Percentiles rank a stretch among this genome's conserved stretches.
Conservation (phyloP, 352 stramenopile genomes). For the Globisporangium camurandrum region DNA sequence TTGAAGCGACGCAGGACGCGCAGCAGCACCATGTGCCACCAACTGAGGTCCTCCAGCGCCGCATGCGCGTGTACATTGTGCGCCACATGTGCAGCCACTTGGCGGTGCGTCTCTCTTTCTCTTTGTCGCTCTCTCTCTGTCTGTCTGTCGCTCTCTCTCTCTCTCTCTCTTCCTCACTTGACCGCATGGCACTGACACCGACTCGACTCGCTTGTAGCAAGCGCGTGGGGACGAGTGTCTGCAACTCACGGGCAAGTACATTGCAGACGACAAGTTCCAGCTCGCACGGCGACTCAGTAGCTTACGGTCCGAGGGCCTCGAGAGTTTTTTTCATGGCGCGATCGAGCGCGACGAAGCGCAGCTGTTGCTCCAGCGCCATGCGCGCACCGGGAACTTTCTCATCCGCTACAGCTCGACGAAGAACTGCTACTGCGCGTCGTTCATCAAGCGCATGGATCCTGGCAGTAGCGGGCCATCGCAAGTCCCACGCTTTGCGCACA, state of each 20-base stretch:
- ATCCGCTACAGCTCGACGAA: conserved; percentile 68
- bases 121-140: neutral
- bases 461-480: conserved; percentile 4
- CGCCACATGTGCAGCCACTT: conserved; percentile 68
- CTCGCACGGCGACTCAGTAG: conserved; percentile 44
- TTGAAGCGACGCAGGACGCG: conserved; percentile 22
- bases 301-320: conserved; percentile 47
- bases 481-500: conserved; percentile 45
- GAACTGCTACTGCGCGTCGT: conserved; percentile 62
- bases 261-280: conserved; percentile 62
- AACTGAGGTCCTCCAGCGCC: conserved; percentile 14
- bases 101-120: conserved; percentile 33
- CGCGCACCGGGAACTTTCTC: conserved; percentile 43
- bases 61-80: conserved; percentile 62
- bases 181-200: neutral
- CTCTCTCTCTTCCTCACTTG: neutral
- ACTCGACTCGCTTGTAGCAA: too few species aligned
- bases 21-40: conserved; percentile 7
- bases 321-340: conserved; percentile 73
- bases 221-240: conserved; percentile 46
- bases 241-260: conserved; percentile 37
- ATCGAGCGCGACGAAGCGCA: conserved; percentile 51
- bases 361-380: conserved; percentile 24
- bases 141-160: neutral
- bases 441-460: conserved; percentile 51